phyloP scores from a whole-genome alignment of 768 basidiomycete genomes.

The Gloeopeniophorella convolvens region DNA sequence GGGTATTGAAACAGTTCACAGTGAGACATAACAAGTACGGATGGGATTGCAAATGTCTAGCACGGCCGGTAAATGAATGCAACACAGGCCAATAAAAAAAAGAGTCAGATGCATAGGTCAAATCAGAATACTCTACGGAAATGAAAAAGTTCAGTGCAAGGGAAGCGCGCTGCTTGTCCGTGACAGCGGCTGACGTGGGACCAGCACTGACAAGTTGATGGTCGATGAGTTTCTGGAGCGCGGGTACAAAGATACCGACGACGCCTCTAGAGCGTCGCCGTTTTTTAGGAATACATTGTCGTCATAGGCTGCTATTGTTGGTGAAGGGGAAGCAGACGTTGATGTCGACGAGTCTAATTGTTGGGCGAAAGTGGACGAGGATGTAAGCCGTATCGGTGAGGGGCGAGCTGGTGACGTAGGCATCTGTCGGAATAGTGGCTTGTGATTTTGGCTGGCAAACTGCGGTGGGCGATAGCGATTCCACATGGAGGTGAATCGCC shows the following conservation, averaged over 20 bases:
- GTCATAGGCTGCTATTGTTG: conserved; percentile 15
- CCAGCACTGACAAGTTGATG: conserved; percentile 50
- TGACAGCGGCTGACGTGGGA: conserved; percentile 40
- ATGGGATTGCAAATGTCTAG: neutral
- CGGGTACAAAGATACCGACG: conserved; percentile 34
- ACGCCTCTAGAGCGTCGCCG: conserved; percentile 12
- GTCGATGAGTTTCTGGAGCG: conserved; percentile 66
- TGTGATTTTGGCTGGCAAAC: conserved; percentile 14
- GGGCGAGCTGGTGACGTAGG: conserved; percentile 24
- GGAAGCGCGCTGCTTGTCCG: conserved; percentile 30
- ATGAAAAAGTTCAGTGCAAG: conserved; percentile 7
- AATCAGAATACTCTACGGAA: neutral
- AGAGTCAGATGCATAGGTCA: neutral
- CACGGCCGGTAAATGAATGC: neutral
- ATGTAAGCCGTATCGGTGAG: conserved; percentile 26
- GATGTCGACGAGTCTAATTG: conserved; percentile 11
- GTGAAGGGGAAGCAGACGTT: conserved; percentile 13
- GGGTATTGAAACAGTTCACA: conserved; percentile 9
- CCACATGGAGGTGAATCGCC: conserved; percentile 13
- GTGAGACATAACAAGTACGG: neutral
- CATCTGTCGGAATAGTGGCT: conserved; percentile 20
- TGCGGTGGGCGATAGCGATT: conserved; percentile 11
- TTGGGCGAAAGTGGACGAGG: conserved; percentile 17
- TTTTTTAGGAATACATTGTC: conserved; percentile 11
- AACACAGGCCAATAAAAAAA: neutral